Base-by-base conservation (phyloP, 371 early-diverging fungal genomes). In the Mortierella sp. region DNA sequence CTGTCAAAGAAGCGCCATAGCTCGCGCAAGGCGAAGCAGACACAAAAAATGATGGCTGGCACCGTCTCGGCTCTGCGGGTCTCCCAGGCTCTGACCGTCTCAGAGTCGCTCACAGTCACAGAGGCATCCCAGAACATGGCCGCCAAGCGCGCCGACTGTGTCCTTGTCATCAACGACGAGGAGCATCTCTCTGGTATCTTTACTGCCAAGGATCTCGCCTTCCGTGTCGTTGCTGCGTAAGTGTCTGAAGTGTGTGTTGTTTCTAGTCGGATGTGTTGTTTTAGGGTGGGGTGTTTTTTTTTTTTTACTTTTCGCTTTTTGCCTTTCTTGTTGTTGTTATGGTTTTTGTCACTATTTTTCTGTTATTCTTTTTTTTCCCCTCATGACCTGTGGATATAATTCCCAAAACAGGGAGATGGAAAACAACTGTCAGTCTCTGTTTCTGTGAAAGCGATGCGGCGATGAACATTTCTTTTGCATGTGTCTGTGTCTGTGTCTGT, bases 81-180 rank as follows among this genome's bases (percentile, higher is more conserved):
- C 24, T 90, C 94, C 0, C 93, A 94, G 45, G 97, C 99, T 14
- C 89, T 98, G 75, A 97, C 97, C 6, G 95, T 97, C 64, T 91
- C 94, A 66, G 97, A 98, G 66, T 91, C 92, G 19, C 93, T 96
- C 79, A 89, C 94, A 39, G 96, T 98, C 44, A 91, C 95, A 50
- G 97, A 98, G 85, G 97, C 97, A 0, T 95, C 98, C 26, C 98
- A 96, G 86, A 89, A 97, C 53, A 98, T 99, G 98, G 97, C 99
- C n/a, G 98, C 98, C 44, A 98, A 97, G 86, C 90, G 98, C n/a
- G 93, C 95, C 24, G 98, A 99, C 85, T 97, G 97, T 79, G 96
- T 94, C 68, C 88, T 97, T 14, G 96, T 96, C 22, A 95, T 97
- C n/a, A 94, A 97, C 85, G 91, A 92, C 41, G 94, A 97, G 41